phyloP scores from a whole-genome alignment of 2,329 filamentous ascomycete genomes.

The Zalaria obscura region DNA sequence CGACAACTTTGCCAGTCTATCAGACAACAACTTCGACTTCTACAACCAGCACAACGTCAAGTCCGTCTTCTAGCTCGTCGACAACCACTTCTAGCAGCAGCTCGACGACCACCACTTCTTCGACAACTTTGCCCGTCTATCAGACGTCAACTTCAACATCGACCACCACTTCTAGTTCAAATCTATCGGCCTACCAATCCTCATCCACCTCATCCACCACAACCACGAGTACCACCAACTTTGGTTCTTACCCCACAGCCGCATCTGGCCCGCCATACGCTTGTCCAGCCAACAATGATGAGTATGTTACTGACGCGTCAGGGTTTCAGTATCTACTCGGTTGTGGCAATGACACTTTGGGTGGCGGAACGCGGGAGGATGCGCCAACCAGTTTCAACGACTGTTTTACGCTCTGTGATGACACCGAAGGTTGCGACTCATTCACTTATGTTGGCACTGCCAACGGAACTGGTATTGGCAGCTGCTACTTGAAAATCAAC shows the following conservation, averaged over 20 bases:
- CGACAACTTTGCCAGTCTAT: too few relatives aligned
- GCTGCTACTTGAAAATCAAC: slow-evolving; percentile 4
- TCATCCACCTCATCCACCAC: too few relatives aligned
- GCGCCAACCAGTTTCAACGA: slow-evolving; percentile 3
- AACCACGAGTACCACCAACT: too few relatives aligned
- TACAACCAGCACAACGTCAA: too few relatives aligned
- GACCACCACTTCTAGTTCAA: too few relatives aligned
- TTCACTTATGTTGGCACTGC: slow-evolving; percentile 10
- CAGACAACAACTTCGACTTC: too few relatives aligned
- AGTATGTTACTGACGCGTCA: background rate
- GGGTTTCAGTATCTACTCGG: background rate
- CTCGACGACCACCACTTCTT: too few relatives aligned
- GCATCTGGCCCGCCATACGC: background rate
- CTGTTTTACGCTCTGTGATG: slow-evolving; percentile 12
- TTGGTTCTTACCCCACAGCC: too few relatives aligned
- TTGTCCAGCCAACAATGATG: slow-evolving; percentile 1
- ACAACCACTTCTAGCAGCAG: background rate
- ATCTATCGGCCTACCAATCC: too few relatives aligned
- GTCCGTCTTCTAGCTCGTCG: background rate
- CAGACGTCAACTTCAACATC: too few relatives aligned
- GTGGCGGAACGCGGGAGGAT: background rate
- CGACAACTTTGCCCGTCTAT: too few relatives aligned
- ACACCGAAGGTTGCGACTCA: slow-evolving; percentile 6
- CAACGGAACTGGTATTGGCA: slow-evolving; percentile 7
- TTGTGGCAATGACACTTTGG: slow-evolving; percentile 1